Base-by-base conservation (phyloP, 805 yeast species). In the Maudiozyma saulgeensis region DNA sequence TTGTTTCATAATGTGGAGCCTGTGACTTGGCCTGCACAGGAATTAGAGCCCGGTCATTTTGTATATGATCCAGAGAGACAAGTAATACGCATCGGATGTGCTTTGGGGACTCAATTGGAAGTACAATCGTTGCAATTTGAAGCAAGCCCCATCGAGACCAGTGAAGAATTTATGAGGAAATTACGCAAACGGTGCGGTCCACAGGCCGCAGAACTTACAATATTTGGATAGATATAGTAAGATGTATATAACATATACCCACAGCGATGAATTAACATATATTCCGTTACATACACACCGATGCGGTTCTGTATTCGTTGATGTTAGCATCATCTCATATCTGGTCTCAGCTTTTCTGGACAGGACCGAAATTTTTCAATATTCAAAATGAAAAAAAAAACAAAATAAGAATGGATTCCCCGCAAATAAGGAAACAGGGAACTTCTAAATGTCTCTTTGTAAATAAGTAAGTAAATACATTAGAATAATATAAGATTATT, bases 111-210 rank as follows among this genome's bases (percentile, higher is more conserved):
- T 3, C 56, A 48, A 13, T 52, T 84, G 1, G 42, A 63, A 0
- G 70, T 68, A 0, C 60, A 59, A 0, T 48, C 45, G 2, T 49
- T 82, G 8, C 82, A 79, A 51, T 70, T 81, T 44, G 87, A 84
- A 62, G 81, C 79, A 19, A 77, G 71, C 52, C 66, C 66, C 8
- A 60, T 66, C 6, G 86, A 82, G 56, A 53, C 58, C 0, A 74
- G 81, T 0, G 34, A 48, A 0, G 68, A 66, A 31, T 84, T 84
- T 57, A 56, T 72, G 52, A 58, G 54, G 3, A 61, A 72, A 19
- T 55, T 81, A 23, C 57, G 56, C 11, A 82, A 79, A 55, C 66
- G 84, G 51, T 66, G 77, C 6, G 64, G 66, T 8, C 34, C 44
- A 25, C 13, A 23, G 6, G 16, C 31, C 32, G 45, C 49, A 12